phyloP scores from a whole-genome alignment of 2,329 filamentous ascomycete species.

The Claviceps maximensis region DNA sequence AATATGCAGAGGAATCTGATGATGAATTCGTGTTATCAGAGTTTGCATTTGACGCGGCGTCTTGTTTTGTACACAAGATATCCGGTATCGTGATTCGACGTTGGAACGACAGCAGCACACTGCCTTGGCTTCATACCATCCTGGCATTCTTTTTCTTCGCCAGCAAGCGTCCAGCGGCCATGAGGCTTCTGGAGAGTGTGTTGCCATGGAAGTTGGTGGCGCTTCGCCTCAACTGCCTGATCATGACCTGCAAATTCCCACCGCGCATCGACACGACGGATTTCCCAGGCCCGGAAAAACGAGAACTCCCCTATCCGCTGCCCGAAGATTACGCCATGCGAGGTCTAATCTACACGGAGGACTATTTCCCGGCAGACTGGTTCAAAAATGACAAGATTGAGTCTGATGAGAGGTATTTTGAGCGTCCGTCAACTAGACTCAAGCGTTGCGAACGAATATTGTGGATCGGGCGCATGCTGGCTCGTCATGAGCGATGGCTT shows the following conservation, averaged over 20 bases:
- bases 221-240: conserved; percentile 24
- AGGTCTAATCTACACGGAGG: conserved; percentile 46
- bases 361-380: conserved; percentile 45
- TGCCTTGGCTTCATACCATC: conserved; percentile 49
- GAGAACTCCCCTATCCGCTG: conserved; percentile 37
- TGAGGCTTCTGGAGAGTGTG: conserved; percentile 13
- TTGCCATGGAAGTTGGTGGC: conserved; percentile 39
- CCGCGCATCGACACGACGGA: conserved; percentile 25
- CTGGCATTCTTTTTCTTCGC: conserved; percentile 45
- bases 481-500: conserved; percentile 26
- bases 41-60: conserved; percentile 22
- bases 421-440: conserved; percentile 43
- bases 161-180: conserved; percentile 9
- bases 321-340: conserved; percentile 58
- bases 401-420: conserved; percentile 54
- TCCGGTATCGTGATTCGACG: conserved; percentile 35
- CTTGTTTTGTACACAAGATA: conserved; percentile 28
- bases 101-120: conserved; percentile 42
- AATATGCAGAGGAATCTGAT: too few species aligned
- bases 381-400: conserved; percentile 46
- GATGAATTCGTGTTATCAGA: conserved; percentile 5
- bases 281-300: conserved; percentile 34
- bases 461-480: conserved; percentile 40
- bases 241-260: conserved; percentile 14
- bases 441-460: conserved; percentile 46